Conservation (phyloP, 148 eudicot species). For the Pouteria glomerata region DNA sequence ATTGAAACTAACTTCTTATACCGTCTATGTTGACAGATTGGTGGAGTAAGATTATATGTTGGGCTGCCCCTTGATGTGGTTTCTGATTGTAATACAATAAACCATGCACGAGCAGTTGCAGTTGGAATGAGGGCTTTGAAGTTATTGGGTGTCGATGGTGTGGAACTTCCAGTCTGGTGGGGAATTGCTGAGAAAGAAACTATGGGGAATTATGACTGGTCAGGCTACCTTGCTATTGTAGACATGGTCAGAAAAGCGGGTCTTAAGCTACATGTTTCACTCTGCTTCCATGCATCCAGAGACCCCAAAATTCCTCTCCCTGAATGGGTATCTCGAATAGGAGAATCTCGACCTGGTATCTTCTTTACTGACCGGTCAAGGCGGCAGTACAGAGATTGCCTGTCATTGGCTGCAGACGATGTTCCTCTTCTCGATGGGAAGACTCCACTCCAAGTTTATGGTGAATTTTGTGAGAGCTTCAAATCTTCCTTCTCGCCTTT, state of each 20-base stretch:
- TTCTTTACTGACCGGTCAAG: constrained; percentile 65
- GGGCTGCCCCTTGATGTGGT: constrained; percentile 77
- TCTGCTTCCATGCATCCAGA: constrained; percentile 66
- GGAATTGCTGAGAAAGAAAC: constrained; percentile 67
- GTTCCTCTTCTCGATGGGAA: constrained; percentile 68
- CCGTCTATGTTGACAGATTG: constrained; percentile 32
- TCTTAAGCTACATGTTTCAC: constrained; percentile 54
- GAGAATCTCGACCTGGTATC: constrained; percentile 48
- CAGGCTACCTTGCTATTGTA: constrained; percentile 57
- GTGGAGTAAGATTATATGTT: constrained; percentile 49
- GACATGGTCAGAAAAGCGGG: constrained; percentile 58
- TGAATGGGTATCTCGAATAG: constrained; percentile 63
- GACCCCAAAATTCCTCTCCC: constrained; percentile 58
- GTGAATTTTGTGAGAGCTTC: constrained; percentile 66
- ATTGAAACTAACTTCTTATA: too few relatives aligned
- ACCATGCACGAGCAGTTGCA: constrained; percentile 56
- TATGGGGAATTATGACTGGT: constrained; percentile 73
- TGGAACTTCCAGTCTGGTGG: constrained; percentile 95
- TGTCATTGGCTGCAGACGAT: constrained; percentile 68
- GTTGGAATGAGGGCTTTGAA: constrained; percentile 76
- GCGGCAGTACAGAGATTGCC: constrained; percentile 47
- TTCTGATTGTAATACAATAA: constrained; percentile 44
- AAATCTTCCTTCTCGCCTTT: constrained; percentile 48
- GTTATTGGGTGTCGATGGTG: constrained; percentile 80
- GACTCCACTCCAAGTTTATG: constrained; percentile 64